Evolutionary conservation across 768 basidiomycete genomes (phyloP).

Genomic region (Tephrocybe rancida): DNA sequence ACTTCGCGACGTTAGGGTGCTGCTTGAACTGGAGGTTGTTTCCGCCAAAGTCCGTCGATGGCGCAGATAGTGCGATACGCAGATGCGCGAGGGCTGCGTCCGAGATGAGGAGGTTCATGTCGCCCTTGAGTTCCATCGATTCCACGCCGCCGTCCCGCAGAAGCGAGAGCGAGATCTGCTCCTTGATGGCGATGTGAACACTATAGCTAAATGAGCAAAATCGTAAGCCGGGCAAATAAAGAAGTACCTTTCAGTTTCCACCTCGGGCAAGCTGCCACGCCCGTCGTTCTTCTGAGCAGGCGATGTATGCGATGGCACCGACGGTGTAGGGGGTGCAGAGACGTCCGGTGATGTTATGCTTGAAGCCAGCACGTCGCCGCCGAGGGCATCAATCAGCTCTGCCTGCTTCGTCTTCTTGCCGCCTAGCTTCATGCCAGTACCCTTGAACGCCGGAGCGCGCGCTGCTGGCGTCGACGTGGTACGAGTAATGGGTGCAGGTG

Average conservation of each 20-base stretch:
- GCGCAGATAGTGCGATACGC: slow-evolving; percentile 62
- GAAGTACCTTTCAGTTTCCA: slow-evolving; percentile 73
- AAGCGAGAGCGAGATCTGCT: slow-evolving; percentile 78
- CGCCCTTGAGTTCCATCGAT: slow-evolving; percentile 90
- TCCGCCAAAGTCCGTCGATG: slow-evolving; percentile 59
- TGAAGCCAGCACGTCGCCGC: slow-evolving; percentile 68
- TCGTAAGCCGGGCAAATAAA: neutral
- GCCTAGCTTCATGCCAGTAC: slow-evolving; percentile 95
- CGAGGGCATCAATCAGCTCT: slow-evolving; percentile 86
- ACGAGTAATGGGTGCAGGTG: slow-evolving; percentile 40
- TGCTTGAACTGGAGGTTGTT: slow-evolving; percentile 91
- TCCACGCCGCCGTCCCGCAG: slow-evolving; percentile 91
- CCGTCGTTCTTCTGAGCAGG: slow-evolving; percentile 47
- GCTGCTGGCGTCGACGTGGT: slow-evolving; percentile 46
- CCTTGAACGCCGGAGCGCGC: slow-evolving; percentile 87
- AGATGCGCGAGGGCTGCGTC: slow-evolving; percentile 76
- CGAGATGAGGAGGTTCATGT: slow-evolving; percentile 88
- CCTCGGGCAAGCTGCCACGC: slow-evolving; percentile 70
- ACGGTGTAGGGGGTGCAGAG: slow-evolving; percentile 52
- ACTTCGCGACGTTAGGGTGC: slow-evolving; percentile 93
- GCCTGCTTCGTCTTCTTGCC: slow-evolving; percentile 90
- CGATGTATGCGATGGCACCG: slow-evolving; percentile 40
- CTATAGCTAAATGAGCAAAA: slow-evolving; percentile 38
- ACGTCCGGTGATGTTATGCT: slow-evolving; percentile 39
- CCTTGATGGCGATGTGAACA: slow-evolving; percentile 85